Evolutionary conservation across 768 basidiomycete species (phyloP).

Genomic region (Mycena pura): DNA sequence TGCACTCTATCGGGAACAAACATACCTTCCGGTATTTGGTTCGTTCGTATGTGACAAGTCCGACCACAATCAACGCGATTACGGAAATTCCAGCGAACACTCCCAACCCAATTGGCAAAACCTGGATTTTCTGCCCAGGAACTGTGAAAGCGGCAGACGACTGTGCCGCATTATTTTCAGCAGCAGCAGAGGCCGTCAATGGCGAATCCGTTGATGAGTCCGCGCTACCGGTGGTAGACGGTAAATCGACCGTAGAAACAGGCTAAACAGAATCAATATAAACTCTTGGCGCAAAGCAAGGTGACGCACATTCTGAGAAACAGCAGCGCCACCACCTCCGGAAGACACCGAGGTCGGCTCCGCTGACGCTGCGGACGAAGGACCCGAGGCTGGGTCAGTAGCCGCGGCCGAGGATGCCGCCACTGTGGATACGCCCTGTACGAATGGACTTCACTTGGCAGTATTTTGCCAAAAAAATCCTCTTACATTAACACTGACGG

Average conservation of each 20-base stretch:
- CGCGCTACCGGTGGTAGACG: conserved; percentile 20
- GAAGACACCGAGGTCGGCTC: no score
- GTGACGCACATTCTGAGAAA: conserved; percentile 28
- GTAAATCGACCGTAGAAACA: conserved; percentile 7
- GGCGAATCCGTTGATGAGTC: conserved; percentile 10
- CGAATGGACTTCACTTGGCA: conserved; percentile 10
- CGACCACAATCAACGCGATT: conserved; percentile 81
- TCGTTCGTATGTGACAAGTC: conserved; percentile 86
- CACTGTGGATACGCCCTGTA: conserved; percentile 21
- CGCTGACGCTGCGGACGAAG: conserved; percentile 22
- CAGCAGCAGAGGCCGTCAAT: conserved; percentile 36
- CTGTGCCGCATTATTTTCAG: conserved; percentile 40
- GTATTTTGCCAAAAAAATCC: conserved; percentile 10
- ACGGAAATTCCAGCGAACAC: conserved; percentile 87
- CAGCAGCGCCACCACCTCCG: conserved; percentile 20
- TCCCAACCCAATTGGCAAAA: conserved; percentile 83
- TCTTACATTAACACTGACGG: background rate
- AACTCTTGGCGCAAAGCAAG: background rate
- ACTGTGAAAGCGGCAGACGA: conserved; percentile 58
- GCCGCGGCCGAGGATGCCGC: conserved; percentile 32
- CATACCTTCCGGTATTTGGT: conserved; percentile 84
- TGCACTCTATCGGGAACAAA: conserved; percentile 12
- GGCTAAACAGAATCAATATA: background rate
- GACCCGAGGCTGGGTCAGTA: conserved; percentile 27
- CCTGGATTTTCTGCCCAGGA: conserved; percentile 76